A percentile compares a stretch with the other conserved stretches of the same genome.
These are phyloP conservation scores for Pichia sp. DNA, from an alignment of 1,139 yeast species.

Conservation along the genomic window DNA sequence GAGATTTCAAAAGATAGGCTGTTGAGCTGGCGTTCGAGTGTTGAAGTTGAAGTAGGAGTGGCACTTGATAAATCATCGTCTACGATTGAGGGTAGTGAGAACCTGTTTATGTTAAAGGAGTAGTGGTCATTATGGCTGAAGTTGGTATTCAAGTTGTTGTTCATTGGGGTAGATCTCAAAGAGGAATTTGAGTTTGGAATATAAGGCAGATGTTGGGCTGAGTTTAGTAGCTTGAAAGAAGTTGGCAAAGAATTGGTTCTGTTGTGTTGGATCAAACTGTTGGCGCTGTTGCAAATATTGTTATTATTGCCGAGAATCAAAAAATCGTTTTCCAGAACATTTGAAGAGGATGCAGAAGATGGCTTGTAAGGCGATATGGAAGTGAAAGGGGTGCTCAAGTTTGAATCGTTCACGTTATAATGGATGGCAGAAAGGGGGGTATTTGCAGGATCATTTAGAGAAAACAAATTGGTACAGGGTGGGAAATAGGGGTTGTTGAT, in stretches of 20 bases:
- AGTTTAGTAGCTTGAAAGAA: not conserved
- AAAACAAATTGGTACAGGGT: not conserved
- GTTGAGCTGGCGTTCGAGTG: conserved; percentile 10
- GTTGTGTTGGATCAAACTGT: conserved; percentile 1
- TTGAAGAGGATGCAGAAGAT: not conserved
- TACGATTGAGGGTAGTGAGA: conserved; percentile 10
- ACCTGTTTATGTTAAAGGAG: conserved; percentile 9
- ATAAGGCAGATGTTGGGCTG: not conserved
- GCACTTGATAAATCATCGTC: conserved; percentile 3
- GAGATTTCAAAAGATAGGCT: conserved; percentile 10
- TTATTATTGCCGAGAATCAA: not conserved
- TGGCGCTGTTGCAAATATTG: not conserved
- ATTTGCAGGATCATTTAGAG: not conserved
- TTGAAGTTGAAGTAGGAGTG: not conserved
- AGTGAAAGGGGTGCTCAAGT: conserved; percentile 4
- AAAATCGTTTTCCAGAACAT: not conserved
- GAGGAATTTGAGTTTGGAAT: not conserved
- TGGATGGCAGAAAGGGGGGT: not conserved
- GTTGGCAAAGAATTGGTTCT: conserved; percentile 5
- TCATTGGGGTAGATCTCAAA: conserved; percentile 1
- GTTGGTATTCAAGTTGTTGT: conserved; percentile 1
- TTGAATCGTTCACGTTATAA: not conserved
- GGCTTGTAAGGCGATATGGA: conserved; percentile 4
- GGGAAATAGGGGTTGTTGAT: not conserved
- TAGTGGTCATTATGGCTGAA: not conserved